These are phyloP conservation scores for Rhodotorula sp. DNA, from an alignment of 1,284 basidiomycete genomes.

Conservation along the genomic window DNA sequence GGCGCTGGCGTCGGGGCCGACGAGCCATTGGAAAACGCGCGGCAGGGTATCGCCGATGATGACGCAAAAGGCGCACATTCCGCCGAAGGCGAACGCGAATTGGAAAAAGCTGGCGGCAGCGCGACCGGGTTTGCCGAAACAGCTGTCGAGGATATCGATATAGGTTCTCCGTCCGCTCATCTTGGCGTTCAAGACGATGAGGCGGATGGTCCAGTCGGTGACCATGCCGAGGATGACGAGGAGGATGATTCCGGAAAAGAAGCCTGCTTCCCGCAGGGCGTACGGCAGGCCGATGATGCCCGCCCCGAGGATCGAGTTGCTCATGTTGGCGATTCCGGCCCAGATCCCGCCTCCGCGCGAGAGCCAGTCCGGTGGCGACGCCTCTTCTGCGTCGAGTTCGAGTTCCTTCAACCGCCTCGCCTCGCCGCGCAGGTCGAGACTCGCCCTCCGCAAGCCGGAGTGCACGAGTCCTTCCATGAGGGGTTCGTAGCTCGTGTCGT, in stretches of 20 bases:
- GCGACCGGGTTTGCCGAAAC: slow-evolving; percentile 78
- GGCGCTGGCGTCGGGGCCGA: slow-evolving; percentile 73
- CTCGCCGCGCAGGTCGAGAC: slow-evolving; percentile 25
- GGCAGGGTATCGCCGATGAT: slow-evolving; percentile 90
- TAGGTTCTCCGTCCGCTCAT: slow-evolving; percentile 88
- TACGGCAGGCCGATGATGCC: slow-evolving; percentile 73
- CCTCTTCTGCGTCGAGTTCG: slow-evolving; percentile 53
- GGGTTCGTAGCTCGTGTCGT: slow-evolving; percentile 17
- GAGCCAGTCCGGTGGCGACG: slow-evolving; percentile 51
- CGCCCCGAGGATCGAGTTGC: slow-evolving; percentile 94
- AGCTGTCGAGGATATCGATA: slow-evolving; percentile 63
- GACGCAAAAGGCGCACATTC: slow-evolving; percentile 95
- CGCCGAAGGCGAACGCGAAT: slow-evolving; percentile 92
- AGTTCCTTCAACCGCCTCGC: slow-evolving; percentile 32
- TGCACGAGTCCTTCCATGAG: slow-evolving; percentile 36
- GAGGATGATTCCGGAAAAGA: slow-evolving; percentile 72
- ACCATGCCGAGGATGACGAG: slow-evolving; percentile 76
- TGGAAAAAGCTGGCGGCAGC: slow-evolving; percentile 96
- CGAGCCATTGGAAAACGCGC: slow-evolving; percentile 82
- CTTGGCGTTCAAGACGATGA: slow-evolving; percentile 81
- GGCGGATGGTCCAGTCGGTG: slow-evolving; percentile 97
- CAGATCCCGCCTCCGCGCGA: slow-evolving; percentile 69
- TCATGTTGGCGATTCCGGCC: slow-evolving; percentile 70
- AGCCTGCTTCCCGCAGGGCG: slow-evolving; percentile 46
- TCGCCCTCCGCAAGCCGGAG: slow-evolving; percentile 23